Percentiles rank a stretch among this genome's conserved stretches.
Evolutionary conservation across 768 basidiomycete species (phyloP).

Genomic region (Naganishia antarctica): DNA sequence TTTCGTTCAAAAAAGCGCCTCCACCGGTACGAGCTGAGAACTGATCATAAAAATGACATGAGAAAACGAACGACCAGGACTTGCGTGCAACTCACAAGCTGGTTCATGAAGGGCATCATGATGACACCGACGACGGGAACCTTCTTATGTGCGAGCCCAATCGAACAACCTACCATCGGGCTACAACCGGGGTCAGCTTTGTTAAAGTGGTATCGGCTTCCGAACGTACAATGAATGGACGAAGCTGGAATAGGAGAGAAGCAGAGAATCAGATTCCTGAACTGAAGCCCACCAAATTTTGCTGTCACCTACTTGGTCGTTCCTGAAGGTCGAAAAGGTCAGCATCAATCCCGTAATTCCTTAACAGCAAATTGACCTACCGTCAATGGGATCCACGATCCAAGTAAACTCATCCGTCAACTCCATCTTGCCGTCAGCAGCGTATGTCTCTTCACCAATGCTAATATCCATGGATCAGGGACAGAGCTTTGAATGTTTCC

Average conservation of each 20-base stretch:
- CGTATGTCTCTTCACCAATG: conserved; percentile 88
- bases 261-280: neutral
- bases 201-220: too few relatives aligned
- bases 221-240: conserved; percentile 24
- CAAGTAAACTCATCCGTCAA: conserved; percentile 87
- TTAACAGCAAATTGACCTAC: conserved; percentile 34
- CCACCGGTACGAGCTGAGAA: conserved; percentile 74
- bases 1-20: conserved; percentile 68
- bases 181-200: neutral
- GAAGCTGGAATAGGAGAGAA: neutral
- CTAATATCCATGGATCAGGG: neutral
- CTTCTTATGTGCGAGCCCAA: conserved; percentile 78
- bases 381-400: conserved; percentile 88
- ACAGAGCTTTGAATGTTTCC: too few relatives aligned
- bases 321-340: neutral
- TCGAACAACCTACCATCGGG: conserved; percentile 67
- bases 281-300: too few relatives aligned
- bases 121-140: conserved; percentile 86
- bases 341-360: conserved; percentile 1
- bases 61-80: neutral
- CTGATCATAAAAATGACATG: conserved; percentile 13
- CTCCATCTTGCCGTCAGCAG: conserved; percentile 49
- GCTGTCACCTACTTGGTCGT: conserved; percentile 17
- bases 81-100: conserved; percentile 56
- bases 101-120: conserved; percentile 84